Base-by-base conservation (phyloP, 2,329 filamentous ascomycete species). In the Delphinella strobiligena region DNA sequence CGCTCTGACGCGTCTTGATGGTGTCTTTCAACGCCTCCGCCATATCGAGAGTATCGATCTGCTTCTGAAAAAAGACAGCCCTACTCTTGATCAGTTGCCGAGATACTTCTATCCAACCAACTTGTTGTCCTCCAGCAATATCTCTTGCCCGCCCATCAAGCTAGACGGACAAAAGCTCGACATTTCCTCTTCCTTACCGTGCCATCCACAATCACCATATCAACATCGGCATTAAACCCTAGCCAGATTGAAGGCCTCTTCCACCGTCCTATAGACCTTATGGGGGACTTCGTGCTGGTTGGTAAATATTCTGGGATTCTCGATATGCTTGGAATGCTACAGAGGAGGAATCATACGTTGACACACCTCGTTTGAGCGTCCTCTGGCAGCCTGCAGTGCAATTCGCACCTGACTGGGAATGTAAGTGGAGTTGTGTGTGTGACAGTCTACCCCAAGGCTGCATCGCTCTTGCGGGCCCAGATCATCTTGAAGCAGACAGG, bases 171-270 rank as follows among this genome's bases (percentile, higher is more conserved):
- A 56, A 27, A 31, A 62, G 27, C n/a, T 32, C 49, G 53, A 1
- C 61, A 58, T 2, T 46, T 47, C 10, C 45, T 41, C 50, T 68
- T 68, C 40, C 61, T 55, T 11, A 66, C 39, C 1, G 58, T 38
- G 0, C 65, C 65, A 50, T 66, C 59, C 3, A 69, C 55, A 40
- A 68, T 60, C 16, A 68, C 64, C 19, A 49, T 59, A 12, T 63
- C 61, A 3, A 69, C 54, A 51, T 69, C 65, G 2, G 52, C 50
- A 4, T 2, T 56, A 53, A n/a, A 71, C 59, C 0, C 68, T 72
- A 0, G 56, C 67, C 4, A 72, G 58, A 44, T 71, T 70, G 49
- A 68, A 72, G 2, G 58, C 66, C 30, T 68, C 59, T 33, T 64
- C 58, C 0, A 60, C 61, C 0, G 54, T 54, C 19, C 58, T 49